Evolutionary conservation across 1,284 basidiomycete genomes (phyloP).

Genomic region (Gyrodon tennesseensis): DNA sequence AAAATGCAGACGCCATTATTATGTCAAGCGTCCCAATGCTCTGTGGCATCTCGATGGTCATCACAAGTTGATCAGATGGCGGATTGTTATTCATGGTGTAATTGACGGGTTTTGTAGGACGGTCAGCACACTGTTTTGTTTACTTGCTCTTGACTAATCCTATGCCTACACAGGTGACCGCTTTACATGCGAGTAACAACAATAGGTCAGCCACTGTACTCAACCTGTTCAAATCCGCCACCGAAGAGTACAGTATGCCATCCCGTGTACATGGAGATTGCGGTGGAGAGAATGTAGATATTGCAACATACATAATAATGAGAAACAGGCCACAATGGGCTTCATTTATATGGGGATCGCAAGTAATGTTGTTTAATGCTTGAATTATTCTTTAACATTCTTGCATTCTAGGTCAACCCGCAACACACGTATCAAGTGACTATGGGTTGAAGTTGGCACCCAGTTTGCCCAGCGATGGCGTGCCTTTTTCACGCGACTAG

Average conservation of each 20-base stretch:
- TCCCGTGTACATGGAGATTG: neutral
- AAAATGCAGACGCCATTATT: too few species aligned
- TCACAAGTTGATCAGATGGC: neutral
- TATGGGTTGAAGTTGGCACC: too few species aligned
- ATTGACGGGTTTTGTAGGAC: neutral
- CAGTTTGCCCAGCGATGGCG: too few species aligned
- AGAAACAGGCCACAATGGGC: neutral
- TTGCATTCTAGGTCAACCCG: too few species aligned
- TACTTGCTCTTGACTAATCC: too few species aligned
- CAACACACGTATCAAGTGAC: too few species aligned
- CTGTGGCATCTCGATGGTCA: neutral
- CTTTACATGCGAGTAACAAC: conserved; percentile 35
- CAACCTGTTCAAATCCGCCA: neutral
- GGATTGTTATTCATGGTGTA: neutral
- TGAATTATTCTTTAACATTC: too few species aligned
- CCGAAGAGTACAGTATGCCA: neutral
- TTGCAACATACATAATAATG: conserved; percentile 3
- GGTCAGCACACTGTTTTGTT: too few species aligned
- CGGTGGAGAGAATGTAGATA: neutral
- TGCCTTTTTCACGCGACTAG: too few species aligned
- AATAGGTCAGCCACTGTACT: conserved; percentile 23
- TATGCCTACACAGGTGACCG: conserved; percentile 32
- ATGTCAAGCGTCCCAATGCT: too few species aligned
- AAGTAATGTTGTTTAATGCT: too few species aligned
- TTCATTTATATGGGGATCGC: too few species aligned